Base-by-base conservation (phyloP, 2,329 filamentous ascomycete genomes). In the Didymella glomerata region DNA sequence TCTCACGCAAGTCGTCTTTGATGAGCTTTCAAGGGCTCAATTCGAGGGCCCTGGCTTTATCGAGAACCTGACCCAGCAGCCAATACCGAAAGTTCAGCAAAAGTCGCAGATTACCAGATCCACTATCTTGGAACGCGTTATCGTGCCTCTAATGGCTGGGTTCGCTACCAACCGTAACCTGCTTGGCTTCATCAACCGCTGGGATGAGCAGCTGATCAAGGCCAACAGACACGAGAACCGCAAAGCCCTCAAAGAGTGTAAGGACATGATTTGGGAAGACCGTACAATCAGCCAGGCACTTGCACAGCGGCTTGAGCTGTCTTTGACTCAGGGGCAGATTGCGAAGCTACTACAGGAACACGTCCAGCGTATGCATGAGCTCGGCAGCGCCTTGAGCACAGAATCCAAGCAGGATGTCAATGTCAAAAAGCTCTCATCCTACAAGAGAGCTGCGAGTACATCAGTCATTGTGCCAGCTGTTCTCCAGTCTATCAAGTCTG, bases 141-240 rank as follows among this genome's bases (percentile, higher is more conserved):
- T 77, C 22, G 54, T 72, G 18, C 75, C 76, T 1, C 54, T 77
- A 22, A 68, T 77, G 61, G 68, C 66, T 25, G 71, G 75, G 2
- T 78, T 73, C 49, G 68, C 74, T 10, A 66, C 69, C 10, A 76
- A 73, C 46, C 63, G 76, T 11, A 70, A 77, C 48, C 54, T 78
- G 6, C 52, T 72, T 7, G 74, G 74, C 8, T 77, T 77, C 57
- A 48, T 78, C 24, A 62, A 59, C n/a, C 63, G 64, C 50, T 78
- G 76, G 75, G 70, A 77, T 47, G 54, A 63, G 9, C 74, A 78
- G 44, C 66, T 78, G 0, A 61, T 63, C 28, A 64, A 60, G 27
- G 66, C 59, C 48, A 58, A 64, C 42, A 60, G 58, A 27, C 44
- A 61, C 28, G 51, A 63, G 25, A 61, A 59, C 7, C 69, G 68